Evolutionary conservation across 2,329 filamentous ascomycete species (phyloP), one percentile per base, ranked within the genome.

Genomic region (Pseudogymnoascus sp.): DNA sequence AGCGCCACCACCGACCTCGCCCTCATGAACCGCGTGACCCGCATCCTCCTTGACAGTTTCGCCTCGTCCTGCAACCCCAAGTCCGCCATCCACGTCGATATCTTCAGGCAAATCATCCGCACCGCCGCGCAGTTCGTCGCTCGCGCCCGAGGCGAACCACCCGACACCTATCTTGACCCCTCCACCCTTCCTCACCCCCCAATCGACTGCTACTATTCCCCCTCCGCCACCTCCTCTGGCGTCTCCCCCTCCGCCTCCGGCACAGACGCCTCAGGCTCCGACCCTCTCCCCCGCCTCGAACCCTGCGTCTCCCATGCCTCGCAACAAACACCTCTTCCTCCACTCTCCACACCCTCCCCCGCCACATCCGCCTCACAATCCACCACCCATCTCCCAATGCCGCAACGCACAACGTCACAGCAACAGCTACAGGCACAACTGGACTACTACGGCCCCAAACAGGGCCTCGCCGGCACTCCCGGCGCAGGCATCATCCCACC

Each of bases 1-100:
- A 83, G 91, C 52, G 92, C 92, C 29, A 85, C 90, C 61, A 90
- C 91, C 1, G 93, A 97, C 72, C 84, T 93, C 21, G 88, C 88
- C 67, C 78, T 97, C 19, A 96, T 97, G 91, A 90, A 87, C 68
- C 81, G 91, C 10, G 92, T 97, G 33, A 59, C 26, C 8, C 14
- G 7, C 21, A 16, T 16, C 21, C 19, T 61, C 4, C 21, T 6
- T 33, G 26, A 4, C 14, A 43, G 33, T 16, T 23, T 37, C 31
- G 14, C 55, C 21, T 37, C 55, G 2, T 37, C 55, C 16, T 59
- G 33, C 55, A 38, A 39, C 16, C 31, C 55, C 23, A 37, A 39
- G 19, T 19, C 55, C 6, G 37, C 33, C 7, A n/a, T 59, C 37
- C 55, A 59, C n/a, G 14, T 38, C 12, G 33, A 38, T 2, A 59